Conservation (phyloP, 148 eudicot genomes). For the Rhododendron mucronatum region DNA sequence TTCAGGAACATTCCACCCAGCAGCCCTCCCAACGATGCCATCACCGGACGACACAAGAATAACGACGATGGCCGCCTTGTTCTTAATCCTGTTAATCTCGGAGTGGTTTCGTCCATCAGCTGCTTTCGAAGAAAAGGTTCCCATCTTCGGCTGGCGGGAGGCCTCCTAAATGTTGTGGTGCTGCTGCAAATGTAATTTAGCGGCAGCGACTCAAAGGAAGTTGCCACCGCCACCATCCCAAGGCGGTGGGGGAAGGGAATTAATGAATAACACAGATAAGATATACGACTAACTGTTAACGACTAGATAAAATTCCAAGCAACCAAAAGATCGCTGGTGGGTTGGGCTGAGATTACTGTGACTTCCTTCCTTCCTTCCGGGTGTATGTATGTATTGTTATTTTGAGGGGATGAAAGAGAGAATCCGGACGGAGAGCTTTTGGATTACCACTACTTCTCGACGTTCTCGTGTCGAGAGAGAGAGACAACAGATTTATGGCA, state of each 20-base stretch:
- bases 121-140: not conserved
- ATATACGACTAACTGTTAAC: not conserved
- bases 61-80: conserved; percentile 5
- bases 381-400: not conserved
- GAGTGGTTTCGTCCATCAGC: not conserved
- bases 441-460: not conserved
- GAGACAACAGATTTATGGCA: not conserved
- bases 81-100: not conserved
- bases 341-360: not conserved
- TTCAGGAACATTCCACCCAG: conserved; percentile 62
- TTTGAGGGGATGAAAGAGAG: not conserved
- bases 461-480: not conserved
- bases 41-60: not conserved
- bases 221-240: not conserved
- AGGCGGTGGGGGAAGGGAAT: not conserved
- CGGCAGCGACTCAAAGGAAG: conserved; percentile 1
- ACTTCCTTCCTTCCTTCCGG: too few relatives aligned
- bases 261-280: not conserved
- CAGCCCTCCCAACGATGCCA: conserved; percentile 55
- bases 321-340: not conserved
- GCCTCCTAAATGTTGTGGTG: not conserved
- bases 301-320: not conserved
- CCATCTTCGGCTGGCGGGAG: not conserved
- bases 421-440: not conserved
- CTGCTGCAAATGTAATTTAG: not conserved